These are phyloP conservation scores for Coemansia sp. DNA, from an alignment of 192 early-diverging fungal genomes.

Conservation along the genomic window DNA sequence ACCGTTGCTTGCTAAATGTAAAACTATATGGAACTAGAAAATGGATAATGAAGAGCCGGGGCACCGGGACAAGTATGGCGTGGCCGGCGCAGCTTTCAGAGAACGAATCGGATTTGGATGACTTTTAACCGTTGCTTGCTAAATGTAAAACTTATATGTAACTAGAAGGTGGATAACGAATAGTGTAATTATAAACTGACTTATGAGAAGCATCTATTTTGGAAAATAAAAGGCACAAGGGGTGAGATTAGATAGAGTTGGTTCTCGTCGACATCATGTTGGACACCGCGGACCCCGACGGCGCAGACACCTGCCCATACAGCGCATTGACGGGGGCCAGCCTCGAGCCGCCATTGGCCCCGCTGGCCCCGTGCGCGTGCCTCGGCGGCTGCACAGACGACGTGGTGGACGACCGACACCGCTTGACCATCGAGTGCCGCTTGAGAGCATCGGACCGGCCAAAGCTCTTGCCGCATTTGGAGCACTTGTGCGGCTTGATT, in stretches of 20 bases:
- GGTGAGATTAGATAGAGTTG: slow-evolving; percentile 42
- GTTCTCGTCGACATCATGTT: slow-evolving; percentile 45
- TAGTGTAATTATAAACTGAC: background rate
- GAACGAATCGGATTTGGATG: slow-evolving; percentile 35
- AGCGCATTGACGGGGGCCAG: slow-evolving; percentile 36
- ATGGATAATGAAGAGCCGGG: background rate
- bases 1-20: too few relatives aligned
- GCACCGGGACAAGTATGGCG: slow-evolving; percentile 21
- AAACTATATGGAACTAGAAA: too few relatives aligned
- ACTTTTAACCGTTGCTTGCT: too few relatives aligned
- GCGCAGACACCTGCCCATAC: slow-evolving; percentile 39
- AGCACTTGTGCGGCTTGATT: slow-evolving; percentile 74
- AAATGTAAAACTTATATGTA: too few relatives aligned
- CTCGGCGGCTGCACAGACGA: background rate
- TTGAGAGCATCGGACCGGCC: slow-evolving; percentile 72
- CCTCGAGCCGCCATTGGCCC: too few relatives aligned
- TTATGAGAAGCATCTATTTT: slow-evolving; percentile 3
- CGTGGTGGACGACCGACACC: slow-evolving; percentile 48
- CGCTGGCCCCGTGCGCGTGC: slow-evolving; percentile 3
- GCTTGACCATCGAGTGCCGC: slow-evolving; percentile 63
- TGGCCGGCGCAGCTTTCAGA: slow-evolving; percentile 29
- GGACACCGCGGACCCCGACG: slow-evolving; percentile 34
- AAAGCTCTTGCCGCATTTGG: slow-evolving; percentile 72
- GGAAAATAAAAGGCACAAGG: background rate
- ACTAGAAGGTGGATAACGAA: background rate